A percentile compares a stretch with the other conserved stretches of the same genome.
phyloP scores from a whole-genome alignment of 2,329 filamentous ascomycete species.

The Fusarium sp. region DNA sequence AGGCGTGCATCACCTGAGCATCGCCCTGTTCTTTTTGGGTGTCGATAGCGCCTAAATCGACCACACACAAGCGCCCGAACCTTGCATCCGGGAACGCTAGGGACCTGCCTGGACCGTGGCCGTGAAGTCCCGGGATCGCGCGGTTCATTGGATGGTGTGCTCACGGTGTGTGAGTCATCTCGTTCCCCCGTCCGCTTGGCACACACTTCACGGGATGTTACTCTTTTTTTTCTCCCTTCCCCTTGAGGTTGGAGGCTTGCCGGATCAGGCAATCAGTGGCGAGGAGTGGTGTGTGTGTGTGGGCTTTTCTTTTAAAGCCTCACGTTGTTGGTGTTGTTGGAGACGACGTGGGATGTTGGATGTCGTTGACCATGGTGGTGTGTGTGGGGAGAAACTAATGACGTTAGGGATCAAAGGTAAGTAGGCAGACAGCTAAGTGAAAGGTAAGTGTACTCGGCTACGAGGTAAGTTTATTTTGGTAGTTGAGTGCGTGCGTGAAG shows the following conservation, averaged over 20 bases:
- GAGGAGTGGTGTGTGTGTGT: constrained; percentile 30
- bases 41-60: constrained; percentile 19
- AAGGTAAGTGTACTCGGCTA: not conserved
- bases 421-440: constrained; percentile 20
- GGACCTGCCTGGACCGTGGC: constrained; percentile 6
- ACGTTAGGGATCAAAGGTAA: constrained; percentile 1
- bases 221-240: constrained; percentile 10
- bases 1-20: constrained; percentile 5
- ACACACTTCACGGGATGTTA: constrained; percentile 26
- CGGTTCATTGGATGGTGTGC: constrained; percentile 35
- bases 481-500: constrained; percentile 10
- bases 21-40: constrained; percentile 4
- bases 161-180: constrained; percentile 47
- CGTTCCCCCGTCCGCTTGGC: constrained; percentile 13
- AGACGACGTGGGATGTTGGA: constrained; percentile 12
- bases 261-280: constrained; percentile 41
- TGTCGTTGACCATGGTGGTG: constrained; percentile 6
- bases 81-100: constrained; percentile 20
- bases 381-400: not conserved
- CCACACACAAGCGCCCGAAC: not conserved
- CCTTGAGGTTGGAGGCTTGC: constrained; percentile 39
- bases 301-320: constrained; percentile 6
- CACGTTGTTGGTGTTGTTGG: not conserved
- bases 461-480: not conserved
- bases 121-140: constrained; percentile 29